phyloP scores from a whole-genome alignment of 805 yeast species.

The Allodekkera sacchari region DNA sequence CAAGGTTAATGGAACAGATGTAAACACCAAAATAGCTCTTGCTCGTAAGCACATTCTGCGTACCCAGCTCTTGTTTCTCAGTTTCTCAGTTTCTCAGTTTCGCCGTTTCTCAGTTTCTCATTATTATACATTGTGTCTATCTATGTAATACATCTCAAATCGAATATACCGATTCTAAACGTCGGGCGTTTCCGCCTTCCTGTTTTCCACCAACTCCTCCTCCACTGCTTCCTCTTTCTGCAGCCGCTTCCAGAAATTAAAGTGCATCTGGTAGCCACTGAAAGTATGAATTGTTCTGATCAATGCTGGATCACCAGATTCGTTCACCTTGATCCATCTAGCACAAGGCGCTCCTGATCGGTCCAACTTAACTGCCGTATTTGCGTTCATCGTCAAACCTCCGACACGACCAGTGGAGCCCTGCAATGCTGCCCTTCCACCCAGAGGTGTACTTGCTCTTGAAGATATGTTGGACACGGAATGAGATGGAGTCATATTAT shows the following conservation, averaged over 20 bases:
- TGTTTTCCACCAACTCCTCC: background rate
- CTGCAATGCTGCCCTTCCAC: slow-evolving; percentile 1
- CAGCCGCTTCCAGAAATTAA: slow-evolving; percentile 15
- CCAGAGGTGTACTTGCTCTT: slow-evolving; percentile 1
- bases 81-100: too few species aligned
- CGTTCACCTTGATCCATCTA: slow-evolving; percentile 6
- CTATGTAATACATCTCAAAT: too few species aligned
- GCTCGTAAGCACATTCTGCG: too few species aligned
- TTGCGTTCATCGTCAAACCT: slow-evolving; percentile 19
- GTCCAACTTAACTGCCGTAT: slow-evolving; percentile 20
- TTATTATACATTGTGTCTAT: too few species aligned
- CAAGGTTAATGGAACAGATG: too few species aligned
- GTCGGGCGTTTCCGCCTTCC: background rate
- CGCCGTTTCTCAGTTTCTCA: too few species aligned
- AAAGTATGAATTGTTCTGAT: slow-evolving; percentile 15
- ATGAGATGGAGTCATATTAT: background rate
- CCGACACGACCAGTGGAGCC: slow-evolving; percentile 12
- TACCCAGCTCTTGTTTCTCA: too few species aligned
- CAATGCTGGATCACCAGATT: slow-evolving; percentile 10
- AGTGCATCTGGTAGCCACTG: slow-evolving; percentile 18
- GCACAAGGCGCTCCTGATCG: slow-evolving; percentile 7
- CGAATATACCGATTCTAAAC: too few species aligned
- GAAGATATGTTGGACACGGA: background rate
- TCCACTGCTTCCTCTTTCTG: background rate
- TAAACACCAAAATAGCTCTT: background rate